Evolutionary conservation across 2,329 filamentous ascomycete species (phyloP).

Genomic region (Fonsecaea multimorphosa): DNA sequence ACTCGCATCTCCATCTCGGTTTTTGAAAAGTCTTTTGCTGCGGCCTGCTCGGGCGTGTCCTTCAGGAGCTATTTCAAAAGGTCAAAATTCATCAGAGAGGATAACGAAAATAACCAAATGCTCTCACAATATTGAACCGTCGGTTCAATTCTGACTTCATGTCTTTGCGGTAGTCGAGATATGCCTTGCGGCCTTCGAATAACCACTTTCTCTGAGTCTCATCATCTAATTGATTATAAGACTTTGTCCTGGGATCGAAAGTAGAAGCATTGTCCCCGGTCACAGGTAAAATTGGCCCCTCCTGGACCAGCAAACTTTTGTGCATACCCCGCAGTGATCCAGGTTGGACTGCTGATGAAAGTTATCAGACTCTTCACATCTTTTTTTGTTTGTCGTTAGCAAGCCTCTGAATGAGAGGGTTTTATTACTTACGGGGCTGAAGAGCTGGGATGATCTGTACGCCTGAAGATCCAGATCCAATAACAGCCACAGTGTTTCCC

Average conservation of each 20-base stretch:
- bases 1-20: constrained; percentile 1
- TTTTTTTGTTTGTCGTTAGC: too few species aligned
- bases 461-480: neutral
- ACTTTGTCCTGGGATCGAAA: too few species aligned
- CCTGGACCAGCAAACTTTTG: neutral
- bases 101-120: too few species aligned
- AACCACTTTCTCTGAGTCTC: neutral
- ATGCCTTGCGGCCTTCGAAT: too few species aligned
- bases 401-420: too few species aligned
- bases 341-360: neutral
- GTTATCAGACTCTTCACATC: neutral
- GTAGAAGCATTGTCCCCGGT: neutral
- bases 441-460: neutral
- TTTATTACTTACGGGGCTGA: neutral
- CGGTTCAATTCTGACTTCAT: too few species aligned
- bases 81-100: too few species aligned
- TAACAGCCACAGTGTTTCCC: neutral
- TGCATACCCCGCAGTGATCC: neutral
- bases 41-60: neutral
- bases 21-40: neutral
- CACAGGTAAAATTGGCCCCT: neutral
- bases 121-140: too few species aligned
- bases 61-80: too few species aligned
- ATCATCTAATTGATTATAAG: neutral
- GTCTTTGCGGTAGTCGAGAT: too few species aligned